Base-by-base conservation (phyloP, 2,329 filamentous ascomycete species). In the Apiospora aurea region DNA sequence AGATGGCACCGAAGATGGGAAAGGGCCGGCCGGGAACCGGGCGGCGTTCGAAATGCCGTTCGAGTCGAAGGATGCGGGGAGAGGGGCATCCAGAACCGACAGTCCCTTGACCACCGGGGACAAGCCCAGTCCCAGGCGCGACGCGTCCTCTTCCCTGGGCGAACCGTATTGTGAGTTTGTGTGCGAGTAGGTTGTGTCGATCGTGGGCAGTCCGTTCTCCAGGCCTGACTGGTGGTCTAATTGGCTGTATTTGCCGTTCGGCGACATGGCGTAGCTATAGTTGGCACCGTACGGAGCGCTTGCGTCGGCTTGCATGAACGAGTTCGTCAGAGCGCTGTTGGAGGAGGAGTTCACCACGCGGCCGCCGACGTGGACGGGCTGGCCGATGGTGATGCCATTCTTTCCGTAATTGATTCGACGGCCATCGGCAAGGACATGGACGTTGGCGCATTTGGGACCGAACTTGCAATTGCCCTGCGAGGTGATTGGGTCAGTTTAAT, bases 381-480 rank as follows among this genome's bases (percentile, higher is more conserved):
- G 83, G 79, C 85, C 90, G 82, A 89, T 90, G 73, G 86, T 93
- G 85, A 87, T 93, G 85, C 89, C 89, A 78, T 90, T 90, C 80
- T 91, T 91, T 78, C 89, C 87, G 78, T 92, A 92, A 83, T 98
- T 98, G 80, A 98, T 94, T 80, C 96, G 91, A 78, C 94, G 92
- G 73, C 96, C 96, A 82, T 98, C 95, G 77, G 95, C 95, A 68
- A 98, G 91, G 79, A 98, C 93, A 83, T 99, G 96, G 75, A 97
- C 94, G 80, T 98, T 94, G 79, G 96, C 96, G 87, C 96, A 99
- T 84, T 98, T 98, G 75, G 94, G 93, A 74, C 96, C 96, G 82
- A 98, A 99, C 83, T 98, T 98, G 91, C 96, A 99, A 84, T 98
- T 98, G 76, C 96, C 96, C 94, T 98, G 34, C 10, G 21, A 64